Conservation (phyloP, 306 rosid genomes). For the Abrus precatorius region DNA sequence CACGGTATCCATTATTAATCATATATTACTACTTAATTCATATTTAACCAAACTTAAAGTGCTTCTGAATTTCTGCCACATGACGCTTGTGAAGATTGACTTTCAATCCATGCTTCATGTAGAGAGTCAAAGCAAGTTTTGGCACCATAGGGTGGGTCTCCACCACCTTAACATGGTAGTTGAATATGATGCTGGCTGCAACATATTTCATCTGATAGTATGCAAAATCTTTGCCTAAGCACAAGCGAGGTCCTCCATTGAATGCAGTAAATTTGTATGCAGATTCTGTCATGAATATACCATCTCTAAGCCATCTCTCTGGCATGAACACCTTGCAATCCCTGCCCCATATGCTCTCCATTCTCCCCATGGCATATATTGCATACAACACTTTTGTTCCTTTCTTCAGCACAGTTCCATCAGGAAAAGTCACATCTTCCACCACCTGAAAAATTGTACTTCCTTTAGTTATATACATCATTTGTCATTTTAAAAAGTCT, state of each 20-base stretch:
- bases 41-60: conserved; percentile 5
- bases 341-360: conserved; percentile 85
- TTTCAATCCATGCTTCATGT: conserved; percentile 83
- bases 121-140: conserved; percentile 86
- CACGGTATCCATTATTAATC: not conserved
- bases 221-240: conserved; percentile 93
- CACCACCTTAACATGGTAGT: conserved; percentile 70
- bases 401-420: conserved; percentile 75
- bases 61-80: conserved; percentile 47
- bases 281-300: conserved; percentile 76
- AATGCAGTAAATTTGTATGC: conserved; percentile 91
- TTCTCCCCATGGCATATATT: conserved; percentile 88
- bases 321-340: conserved; percentile 83
- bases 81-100: conserved; percentile 61
- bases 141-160: conserved; percentile 71
- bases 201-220: conserved; percentile 90
- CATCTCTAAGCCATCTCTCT: conserved; percentile 88
- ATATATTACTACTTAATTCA: not conserved
- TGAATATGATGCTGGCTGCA: conserved; percentile 76
- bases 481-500: too few species aligned
- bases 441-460: conserved; percentile 55
- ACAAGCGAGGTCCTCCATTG: conserved; percentile 93
- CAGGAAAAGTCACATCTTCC: conserved; percentile 79
- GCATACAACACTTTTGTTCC: conserved; percentile 89
- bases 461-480: too few species aligned